Conservation (phyloP, 306 rosid species). For the Hippophae gyantsensis region DNA sequence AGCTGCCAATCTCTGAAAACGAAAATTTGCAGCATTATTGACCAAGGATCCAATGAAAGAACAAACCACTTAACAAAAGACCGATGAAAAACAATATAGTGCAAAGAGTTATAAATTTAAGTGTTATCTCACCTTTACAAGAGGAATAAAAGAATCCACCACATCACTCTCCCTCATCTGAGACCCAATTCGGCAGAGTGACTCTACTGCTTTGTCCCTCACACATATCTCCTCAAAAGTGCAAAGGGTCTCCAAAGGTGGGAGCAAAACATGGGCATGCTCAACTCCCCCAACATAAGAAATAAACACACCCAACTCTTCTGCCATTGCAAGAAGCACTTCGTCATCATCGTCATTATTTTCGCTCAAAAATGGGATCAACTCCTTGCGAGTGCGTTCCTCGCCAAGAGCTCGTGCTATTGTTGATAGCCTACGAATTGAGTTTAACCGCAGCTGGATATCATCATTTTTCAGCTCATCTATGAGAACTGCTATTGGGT, state of each 20-base stretch:
- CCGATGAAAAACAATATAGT: not conserved
- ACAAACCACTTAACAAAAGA: not conserved
- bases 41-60: not conserved
- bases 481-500: conserved; percentile 93
- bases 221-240: conserved; percentile 95
- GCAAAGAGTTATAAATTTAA: not conserved
- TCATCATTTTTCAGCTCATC: conserved; percentile 95
- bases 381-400: conserved; percentile 82
- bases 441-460: conserved; percentile 83
- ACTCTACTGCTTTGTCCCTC: conserved; percentile 89
- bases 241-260: conserved; percentile 80
- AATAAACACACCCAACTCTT: conserved; percentile 88
- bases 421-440: conserved; percentile 89
- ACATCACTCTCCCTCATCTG: conserved; percentile 90
- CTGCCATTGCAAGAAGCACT: conserved; percentile 98
- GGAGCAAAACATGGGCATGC: conserved; percentile 72
- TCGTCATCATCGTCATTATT: conserved; percentile 92
- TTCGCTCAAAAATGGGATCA: conserved; percentile 81
- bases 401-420: conserved; percentile 97
- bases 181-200: conserved; percentile 85
- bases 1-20: conserved; percentile 76
- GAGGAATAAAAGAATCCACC: conserved; percentile 74
- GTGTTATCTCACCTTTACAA: conserved; percentile 64
- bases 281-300: conserved; percentile 97
- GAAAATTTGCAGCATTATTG: conserved; percentile 12